These are phyloP conservation scores for Fusarium euwallaceae DNA, from an alignment of 2,329 filamentous ascomycete genomes.

Conservation along the genomic window DNA sequence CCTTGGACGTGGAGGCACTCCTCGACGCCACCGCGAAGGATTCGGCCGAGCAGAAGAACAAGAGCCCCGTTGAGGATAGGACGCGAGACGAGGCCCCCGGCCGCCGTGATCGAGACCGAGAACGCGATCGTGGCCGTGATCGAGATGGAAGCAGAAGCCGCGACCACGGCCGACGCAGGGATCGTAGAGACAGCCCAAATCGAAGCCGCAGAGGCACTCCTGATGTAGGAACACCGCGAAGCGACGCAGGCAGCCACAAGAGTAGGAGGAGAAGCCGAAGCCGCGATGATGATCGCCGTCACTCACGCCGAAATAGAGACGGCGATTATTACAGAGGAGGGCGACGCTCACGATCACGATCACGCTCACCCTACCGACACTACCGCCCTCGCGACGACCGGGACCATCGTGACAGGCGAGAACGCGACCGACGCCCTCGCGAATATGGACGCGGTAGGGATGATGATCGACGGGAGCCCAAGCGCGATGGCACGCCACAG, in stretches of 20 bases:
- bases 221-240: slow-evolving; percentile 76
- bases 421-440: slow-evolving; percentile 66
- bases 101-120: slow-evolving; percentile 67
- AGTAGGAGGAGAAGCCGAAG: slow-evolving; percentile 85
- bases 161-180: slow-evolving; percentile 60
- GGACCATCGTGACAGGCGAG: slow-evolving; percentile 64
- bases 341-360: slow-evolving; percentile 74
- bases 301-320: slow-evolving; percentile 79
- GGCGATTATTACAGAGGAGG: slow-evolving; percentile 76
- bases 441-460: slow-evolving; percentile 68
- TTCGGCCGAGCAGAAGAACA: slow-evolving; percentile 62
- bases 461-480: slow-evolving; percentile 58
- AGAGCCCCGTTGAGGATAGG: slow-evolving; percentile 65
- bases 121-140: slow-evolving; percentile 69
- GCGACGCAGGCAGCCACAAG: slow-evolving; percentile 84
- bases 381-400: slow-evolving; percentile 69
- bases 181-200: slow-evolving; percentile 68
- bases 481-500: slow-evolving; percentile 73
- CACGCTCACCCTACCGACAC: slow-evolving; percentile 76
- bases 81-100: slow-evolving; percentile 56
- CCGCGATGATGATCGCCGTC: slow-evolving; percentile 80
- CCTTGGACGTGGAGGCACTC: slow-evolving; percentile 86
- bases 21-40: slow-evolving; percentile 85
- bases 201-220: slow-evolving; percentile 62
- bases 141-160: slow-evolving; percentile 68